Percentiles rank a stretch among this genome's conserved stretches.
Evolutionary conservation across 148 eudicot species (phyloP).

Genomic region (Bassia scoparia): DNA sequence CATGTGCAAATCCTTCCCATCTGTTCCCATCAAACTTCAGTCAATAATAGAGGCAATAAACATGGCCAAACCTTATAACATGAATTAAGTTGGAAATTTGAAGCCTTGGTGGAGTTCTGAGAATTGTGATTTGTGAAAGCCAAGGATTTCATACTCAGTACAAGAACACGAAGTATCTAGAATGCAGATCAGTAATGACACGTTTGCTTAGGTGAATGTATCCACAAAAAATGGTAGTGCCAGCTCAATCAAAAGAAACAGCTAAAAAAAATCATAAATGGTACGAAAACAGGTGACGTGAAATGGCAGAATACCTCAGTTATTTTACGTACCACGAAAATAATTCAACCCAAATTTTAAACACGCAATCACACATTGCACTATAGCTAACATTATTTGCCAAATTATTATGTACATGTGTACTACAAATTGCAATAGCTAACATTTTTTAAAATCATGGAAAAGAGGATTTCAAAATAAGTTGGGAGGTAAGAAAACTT

Average conservation of each 20-base stretch:
- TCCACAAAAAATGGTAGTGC: not conserved
- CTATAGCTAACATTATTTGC: not conserved
- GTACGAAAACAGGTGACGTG: not conserved
- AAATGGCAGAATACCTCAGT: not conserved
- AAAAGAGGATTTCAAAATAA: too few species aligned
- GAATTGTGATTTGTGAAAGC: not conserved
- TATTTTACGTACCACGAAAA: not conserved
- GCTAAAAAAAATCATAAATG: not conserved
- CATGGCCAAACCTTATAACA: not conserved
- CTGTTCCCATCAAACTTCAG: constrained; percentile 34
- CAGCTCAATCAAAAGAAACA: not conserved
- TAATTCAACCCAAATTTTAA: not conserved
- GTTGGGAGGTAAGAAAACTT: too few species aligned
- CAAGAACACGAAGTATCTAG: not conserved
- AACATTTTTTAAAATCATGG: too few species aligned
- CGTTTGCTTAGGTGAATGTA: not conserved
- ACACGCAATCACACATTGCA: not conserved
- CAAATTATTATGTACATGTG: not conserved
- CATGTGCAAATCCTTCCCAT: constrained; percentile 90
- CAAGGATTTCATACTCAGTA: not conserved
- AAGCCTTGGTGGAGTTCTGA: too few species aligned
- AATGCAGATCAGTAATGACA: not conserved
- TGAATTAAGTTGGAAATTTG: not conserved
- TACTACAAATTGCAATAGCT: too few species aligned
- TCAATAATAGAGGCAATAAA: not conserved